A percentile compares a stretch with the other conserved stretches of the same genome.
phyloP scores from a whole-genome alignment of 2,329 filamentous ascomycete genomes.

The Cytospora piceae region DNA sequence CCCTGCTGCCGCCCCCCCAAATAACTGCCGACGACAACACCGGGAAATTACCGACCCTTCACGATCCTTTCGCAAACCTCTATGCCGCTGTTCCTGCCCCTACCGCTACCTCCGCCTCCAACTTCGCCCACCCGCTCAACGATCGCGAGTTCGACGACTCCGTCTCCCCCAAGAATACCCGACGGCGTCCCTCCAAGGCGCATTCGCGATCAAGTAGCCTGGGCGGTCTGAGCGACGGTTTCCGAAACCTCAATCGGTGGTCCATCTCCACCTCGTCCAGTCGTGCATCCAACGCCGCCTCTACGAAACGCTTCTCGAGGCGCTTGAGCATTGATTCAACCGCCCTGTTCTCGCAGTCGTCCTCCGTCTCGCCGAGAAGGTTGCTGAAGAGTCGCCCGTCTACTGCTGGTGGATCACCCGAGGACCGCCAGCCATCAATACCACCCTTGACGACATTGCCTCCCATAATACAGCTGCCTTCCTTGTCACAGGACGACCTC shows the following conservation, averaged over 20 bases:
- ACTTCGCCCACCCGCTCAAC: slow-evolving; percentile 28
- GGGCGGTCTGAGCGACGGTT: slow-evolving; percentile 46
- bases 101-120: slow-evolving; percentile 31
- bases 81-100: background rate
- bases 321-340: slow-evolving; percentile 51
- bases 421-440: slow-evolving; percentile 35
- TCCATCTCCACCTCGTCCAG: slow-evolving; percentile 57
- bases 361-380: slow-evolving; percentile 42
- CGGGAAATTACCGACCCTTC: slow-evolving; percentile 27
- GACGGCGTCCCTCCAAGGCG: slow-evolving; percentile 31
- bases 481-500: slow-evolving; percentile 43
- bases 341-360: slow-evolving; percentile 33
- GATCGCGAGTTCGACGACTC: slow-evolving; percentile 32
- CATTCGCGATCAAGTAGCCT: slow-evolving; percentile 44
- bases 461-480: slow-evolving; percentile 47
- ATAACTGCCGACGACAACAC: slow-evolving; percentile 34
- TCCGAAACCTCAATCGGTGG: slow-evolving; percentile 57
- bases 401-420: slow-evolving; percentile 37
- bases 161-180: slow-evolving; percentile 31
- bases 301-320: slow-evolving; percentile 43
- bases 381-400: slow-evolving; percentile 44
- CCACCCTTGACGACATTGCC: slow-evolving; percentile 45
- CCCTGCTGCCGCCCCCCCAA: slow-evolving; percentile 47
- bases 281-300: slow-evolving; percentile 44
- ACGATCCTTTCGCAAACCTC: slow-evolving; percentile 33